Percentiles rank a stretch among this genome's conserved stretches.
Conservation (phyloP, 306 rosid species). For the Cucumis melo region DNA sequence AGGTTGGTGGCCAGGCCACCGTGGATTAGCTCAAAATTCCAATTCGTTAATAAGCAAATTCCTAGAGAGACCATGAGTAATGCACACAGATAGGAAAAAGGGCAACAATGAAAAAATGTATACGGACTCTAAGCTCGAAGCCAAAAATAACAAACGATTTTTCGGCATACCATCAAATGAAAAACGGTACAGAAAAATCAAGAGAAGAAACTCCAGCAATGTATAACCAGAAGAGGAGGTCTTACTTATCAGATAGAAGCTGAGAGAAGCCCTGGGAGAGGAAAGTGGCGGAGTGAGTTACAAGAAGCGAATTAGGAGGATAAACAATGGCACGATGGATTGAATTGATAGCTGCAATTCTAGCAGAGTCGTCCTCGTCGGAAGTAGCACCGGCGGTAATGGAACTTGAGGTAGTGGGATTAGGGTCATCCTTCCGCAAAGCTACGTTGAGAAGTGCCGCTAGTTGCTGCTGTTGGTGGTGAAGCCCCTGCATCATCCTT, state of each 20-base stretch:
- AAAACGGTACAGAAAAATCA: background rate
- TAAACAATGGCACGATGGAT: constrained; percentile 78
- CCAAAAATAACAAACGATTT: background rate
- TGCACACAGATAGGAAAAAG: background rate
- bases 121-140: background rate
- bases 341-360: constrained; percentile 62
- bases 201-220: background rate
- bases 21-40: background rate
- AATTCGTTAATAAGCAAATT: background rate
- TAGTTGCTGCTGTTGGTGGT: constrained; percentile 71
- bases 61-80: background rate
- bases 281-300: constrained; percentile 78
- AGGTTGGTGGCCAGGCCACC: too few relatives aligned
- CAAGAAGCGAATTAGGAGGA: constrained; percentile 75
- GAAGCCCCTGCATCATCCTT: constrained; percentile 65
- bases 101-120: background rate
- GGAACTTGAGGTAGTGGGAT: constrained; percentile 20
- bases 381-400: constrained; percentile 4
- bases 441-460: constrained; percentile 82
- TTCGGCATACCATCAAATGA: background rate
- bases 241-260: constrained; percentile 77
- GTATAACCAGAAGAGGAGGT: background rate
- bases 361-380: constrained; percentile 45
- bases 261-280: constrained; percentile 75
- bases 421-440: constrained; percentile 45